Conservation (phyloP, 495 filamentous ascomycete species). For the Cryomyces antarcticus region DNA sequence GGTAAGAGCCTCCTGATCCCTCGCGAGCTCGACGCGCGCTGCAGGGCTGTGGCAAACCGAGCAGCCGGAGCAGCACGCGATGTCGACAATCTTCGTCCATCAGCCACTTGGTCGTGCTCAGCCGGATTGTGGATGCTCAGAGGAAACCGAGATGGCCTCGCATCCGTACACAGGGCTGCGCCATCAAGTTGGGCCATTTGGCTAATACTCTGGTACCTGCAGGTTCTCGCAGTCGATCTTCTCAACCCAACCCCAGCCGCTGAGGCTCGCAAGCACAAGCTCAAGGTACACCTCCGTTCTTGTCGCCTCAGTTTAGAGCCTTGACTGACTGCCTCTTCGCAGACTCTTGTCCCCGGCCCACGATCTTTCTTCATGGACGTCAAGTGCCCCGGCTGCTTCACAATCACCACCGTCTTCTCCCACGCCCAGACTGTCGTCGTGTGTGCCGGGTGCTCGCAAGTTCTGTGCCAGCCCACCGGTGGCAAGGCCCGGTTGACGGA, state of each 20-base stretch:
- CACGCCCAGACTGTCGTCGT: slow-evolving; percentile 99
- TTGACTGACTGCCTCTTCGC: not conserved
- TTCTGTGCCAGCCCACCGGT: slow-evolving; percentile 96
- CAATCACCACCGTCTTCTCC: slow-evolving; percentile 99
- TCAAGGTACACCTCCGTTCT: slow-evolving; percentile 40
- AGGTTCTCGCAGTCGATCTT: slow-evolving; percentile 99
- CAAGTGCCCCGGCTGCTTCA: slow-evolving; percentile 99
- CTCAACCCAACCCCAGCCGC: slow-evolving; percentile 90
- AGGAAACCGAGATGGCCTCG: too few relatives aligned
- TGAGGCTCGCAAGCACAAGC: slow-evolving; percentile 98
- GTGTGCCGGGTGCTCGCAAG: slow-evolving; percentile 92
- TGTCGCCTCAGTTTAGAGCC: not conserved
- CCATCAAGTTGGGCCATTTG: too few relatives aligned
- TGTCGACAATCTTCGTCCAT: too few relatives aligned
- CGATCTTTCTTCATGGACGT: slow-evolving; percentile 99
- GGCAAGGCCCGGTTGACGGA: slow-evolving; percentile 94
- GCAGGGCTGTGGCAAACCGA: too few relatives aligned
- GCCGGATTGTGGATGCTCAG: too few relatives aligned
- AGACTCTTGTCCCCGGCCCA: slow-evolving; percentile 86
- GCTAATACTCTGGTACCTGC: not conserved
- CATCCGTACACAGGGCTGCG: too few relatives aligned
- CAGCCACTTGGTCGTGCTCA: too few relatives aligned
- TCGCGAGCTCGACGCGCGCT: too few relatives aligned
- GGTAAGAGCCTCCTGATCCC: too few relatives aligned
- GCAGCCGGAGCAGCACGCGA: too few relatives aligned